These are phyloP conservation scores for Colletotrichum lindemuthianum DNA, from an alignment of 2,329 filamentous ascomycete species.

Conservation along the genomic window DNA sequence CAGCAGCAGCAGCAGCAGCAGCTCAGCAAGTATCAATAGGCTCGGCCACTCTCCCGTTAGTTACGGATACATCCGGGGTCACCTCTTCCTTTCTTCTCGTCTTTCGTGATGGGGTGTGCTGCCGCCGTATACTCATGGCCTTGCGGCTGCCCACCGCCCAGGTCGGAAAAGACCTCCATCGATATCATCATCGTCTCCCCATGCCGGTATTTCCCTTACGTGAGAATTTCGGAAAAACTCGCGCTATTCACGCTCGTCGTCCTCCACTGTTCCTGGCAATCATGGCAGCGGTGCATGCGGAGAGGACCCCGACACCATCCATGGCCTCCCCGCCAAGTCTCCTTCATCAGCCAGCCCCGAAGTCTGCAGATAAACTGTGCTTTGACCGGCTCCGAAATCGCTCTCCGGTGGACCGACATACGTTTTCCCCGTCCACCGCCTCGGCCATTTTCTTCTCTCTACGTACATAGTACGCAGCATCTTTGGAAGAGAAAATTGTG, in stretches of 20 bases:
- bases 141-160: not conserved
- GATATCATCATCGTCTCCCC: conserved; percentile 19
- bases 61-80: too few relatives aligned
- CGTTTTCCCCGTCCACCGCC: not conserved
- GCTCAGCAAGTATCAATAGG: conserved; percentile 46
- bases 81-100: conserved; percentile 2
- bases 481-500: not conserved
- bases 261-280: not conserved
- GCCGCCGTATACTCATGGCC: not conserved
- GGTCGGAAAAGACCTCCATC: not conserved
- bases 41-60: conserved; percentile 47
- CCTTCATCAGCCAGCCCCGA: not conserved
- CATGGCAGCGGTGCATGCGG: not conserved
- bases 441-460: conserved; percentile 9
- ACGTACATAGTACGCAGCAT: too few relatives aligned
- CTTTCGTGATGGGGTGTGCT: not conserved
- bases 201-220: conserved; percentile 30
- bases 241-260: conserved; percentile 4
- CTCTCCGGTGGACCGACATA: conserved; percentile 4
- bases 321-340: conserved; percentile 4
- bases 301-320: not conserved
- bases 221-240: conserved; percentile 25
- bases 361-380: conserved; percentile 5
- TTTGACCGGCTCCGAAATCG: conserved; percentile 19
- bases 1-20: conserved; percentile 45